Evolutionary conservation across 169 alveolate species (phyloP).

Genomic region (Eimeria acervulina): DNA sequence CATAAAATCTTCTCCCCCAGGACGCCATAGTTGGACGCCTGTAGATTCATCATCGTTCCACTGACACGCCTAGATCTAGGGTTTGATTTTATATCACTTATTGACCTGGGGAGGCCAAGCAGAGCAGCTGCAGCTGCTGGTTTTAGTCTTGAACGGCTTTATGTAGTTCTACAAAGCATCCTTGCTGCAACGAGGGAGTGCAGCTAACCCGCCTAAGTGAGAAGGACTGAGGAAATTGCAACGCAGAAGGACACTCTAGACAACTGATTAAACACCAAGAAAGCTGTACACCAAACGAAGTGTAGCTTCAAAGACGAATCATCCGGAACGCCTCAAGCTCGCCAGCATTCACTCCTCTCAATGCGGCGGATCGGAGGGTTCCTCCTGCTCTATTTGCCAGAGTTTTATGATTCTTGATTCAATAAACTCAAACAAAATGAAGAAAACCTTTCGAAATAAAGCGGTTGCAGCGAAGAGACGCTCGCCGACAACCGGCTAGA

Average conservation of each 20-base stretch:
- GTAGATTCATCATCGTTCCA: conserved; percentile 42
- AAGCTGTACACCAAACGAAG: background rate
- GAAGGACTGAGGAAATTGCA: background rate
- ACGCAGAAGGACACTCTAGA: background rate
- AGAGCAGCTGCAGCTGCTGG: background rate
- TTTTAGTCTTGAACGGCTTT: background rate
- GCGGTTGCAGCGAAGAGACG: background rate
- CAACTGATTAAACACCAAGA: background rate
- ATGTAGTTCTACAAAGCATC: no score
- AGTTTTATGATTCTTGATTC: background rate
- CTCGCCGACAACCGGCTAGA: background rate
- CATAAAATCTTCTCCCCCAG: conserved; percentile 73
- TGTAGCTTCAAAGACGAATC: background rate
- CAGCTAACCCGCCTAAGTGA: background rate
- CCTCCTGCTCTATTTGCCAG: background rate
- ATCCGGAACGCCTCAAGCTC: background rate
- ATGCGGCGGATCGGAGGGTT: background rate
- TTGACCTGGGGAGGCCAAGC: background rate
- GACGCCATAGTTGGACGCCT: conserved; percentile 63
- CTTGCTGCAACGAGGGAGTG: no score
- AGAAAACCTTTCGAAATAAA: background rate
- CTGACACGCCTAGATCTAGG: background rate
- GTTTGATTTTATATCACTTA: background rate
- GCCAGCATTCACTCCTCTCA: background rate
- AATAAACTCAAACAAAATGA: background rate